phyloP scores from a whole-genome alignment of 2,329 filamentous ascomycete genomes.

The Trichoderma cornu-damae region DNA sequence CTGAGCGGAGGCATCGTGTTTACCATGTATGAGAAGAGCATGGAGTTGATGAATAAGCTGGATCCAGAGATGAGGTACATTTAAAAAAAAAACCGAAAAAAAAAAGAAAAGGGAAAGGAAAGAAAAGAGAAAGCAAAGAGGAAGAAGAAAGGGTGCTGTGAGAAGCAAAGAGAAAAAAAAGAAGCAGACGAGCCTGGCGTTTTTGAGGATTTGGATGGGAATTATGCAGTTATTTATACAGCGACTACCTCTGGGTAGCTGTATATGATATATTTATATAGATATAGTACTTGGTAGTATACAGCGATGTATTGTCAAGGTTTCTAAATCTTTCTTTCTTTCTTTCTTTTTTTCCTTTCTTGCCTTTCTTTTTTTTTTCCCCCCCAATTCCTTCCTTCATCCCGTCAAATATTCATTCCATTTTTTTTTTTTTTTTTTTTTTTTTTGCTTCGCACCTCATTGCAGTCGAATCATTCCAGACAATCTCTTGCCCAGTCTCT shows the following conservation, averaged over 20 bases:
- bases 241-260: constrained; percentile 11
- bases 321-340: constrained; percentile 35
- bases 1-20: constrained; percentile 96
- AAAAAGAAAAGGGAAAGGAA: not conserved
- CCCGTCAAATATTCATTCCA: not conserved
- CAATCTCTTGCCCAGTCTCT: constrained; percentile 49
- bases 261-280: constrained; percentile 24
- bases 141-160: no score
- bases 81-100: no score
- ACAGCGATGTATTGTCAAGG: constrained; percentile 18
- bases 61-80: constrained; percentile 85
- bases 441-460: no score
- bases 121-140: no score
- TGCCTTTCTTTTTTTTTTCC: not conserved
- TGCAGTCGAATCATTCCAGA: constrained; percentile 56
- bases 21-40: constrained; percentile 96
- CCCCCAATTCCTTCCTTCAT: not conserved
- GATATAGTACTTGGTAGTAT: no score
- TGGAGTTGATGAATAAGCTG: constrained; percentile 72
- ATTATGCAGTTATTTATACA: constrained; percentile 11
- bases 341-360: not conserved
- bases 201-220: constrained; percentile 15
- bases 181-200: constrained; percentile 13
- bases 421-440: not conserved
- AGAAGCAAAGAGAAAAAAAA: not conserved